A percentile compares a stretch with the other conserved stretches of the same genome.
Evolutionary conservation across 305 asterid genomes (phyloP).

Genomic region (Coffea humblotiana): DNA sequence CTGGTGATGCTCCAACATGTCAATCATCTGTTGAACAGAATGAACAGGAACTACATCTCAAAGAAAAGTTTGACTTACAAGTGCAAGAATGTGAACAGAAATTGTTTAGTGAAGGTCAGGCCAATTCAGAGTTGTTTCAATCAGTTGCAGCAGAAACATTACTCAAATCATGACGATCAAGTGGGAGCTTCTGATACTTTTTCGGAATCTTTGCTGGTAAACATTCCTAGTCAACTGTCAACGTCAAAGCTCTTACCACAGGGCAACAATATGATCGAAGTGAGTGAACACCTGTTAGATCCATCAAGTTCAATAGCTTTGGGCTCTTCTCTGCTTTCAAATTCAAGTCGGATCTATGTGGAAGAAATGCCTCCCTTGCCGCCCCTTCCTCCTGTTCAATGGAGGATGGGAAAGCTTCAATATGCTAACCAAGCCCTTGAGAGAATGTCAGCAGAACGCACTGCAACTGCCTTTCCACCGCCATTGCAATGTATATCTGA

Average conservation of each 20-base stretch:
- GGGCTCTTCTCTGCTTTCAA: conserved; percentile 36
- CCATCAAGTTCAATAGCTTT: conserved; percentile 34
- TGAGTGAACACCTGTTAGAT: conserved; percentile 29
- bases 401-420: conserved; percentile 77
- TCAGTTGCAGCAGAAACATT: conserved; percentile 29
- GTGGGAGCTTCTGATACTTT: conserved; percentile 25
- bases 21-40: conserved; percentile 33
- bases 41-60: conserved; percentile 37
- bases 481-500: conserved; percentile 22
- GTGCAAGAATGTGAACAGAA: conserved; percentile 14
- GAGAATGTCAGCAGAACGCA: conserved; percentile 31
- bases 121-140: conserved; percentile 34
- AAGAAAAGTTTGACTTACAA: conserved; percentile 20
- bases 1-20: conserved; percentile 21
- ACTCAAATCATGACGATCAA: conserved; percentile 34
- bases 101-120: conserved; percentile 26
- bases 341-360: conserved; percentile 40
- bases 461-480: conserved; percentile 15
- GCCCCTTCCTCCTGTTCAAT: conserved; percentile 97
- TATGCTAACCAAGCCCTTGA: conserved; percentile 39
- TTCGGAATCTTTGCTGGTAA: conserved; percentile 25
- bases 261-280: conserved; percentile 24
- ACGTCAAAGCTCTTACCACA: conserved; percentile 33
- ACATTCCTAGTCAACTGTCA: conserved; percentile 32
- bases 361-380: conserved; percentile 86